Evolutionary conservation across 768 basidiomycete genomes (phyloP).

Genomic region (Calocybe cyanea): DNA sequence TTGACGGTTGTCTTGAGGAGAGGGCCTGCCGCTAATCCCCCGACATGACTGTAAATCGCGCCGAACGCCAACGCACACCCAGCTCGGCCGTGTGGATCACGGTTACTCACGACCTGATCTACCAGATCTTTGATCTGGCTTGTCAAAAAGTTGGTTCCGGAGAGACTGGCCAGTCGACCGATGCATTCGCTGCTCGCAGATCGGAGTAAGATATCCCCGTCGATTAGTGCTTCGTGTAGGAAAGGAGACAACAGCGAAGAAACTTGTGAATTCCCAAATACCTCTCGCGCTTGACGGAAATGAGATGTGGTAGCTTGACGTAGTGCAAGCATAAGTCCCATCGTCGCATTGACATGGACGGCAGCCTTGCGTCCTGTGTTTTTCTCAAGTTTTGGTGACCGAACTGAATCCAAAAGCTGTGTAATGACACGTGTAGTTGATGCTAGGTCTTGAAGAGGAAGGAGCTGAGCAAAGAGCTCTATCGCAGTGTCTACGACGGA

Average conservation of each 20-base stretch:
- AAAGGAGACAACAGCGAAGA: conserved; percentile 62
- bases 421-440: conserved; percentile 52
- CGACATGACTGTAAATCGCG: conserved; percentile 87
- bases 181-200: conserved; percentile 83
- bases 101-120: conserved; percentile 90
- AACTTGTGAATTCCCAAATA: conserved; percentile 62
- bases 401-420: conserved; percentile 59
- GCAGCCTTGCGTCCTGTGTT: conserved; percentile 87
- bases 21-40: conserved; percentile 91
- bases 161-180: conserved; percentile 80
- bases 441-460: conserved; percentile 71
- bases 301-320: conserved; percentile 49
- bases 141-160: conserved; percentile 80
- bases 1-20: conserved; percentile 94
- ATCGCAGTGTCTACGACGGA: conserved; percentile 87
- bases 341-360: conserved; percentile 72
- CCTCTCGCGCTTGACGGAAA: conserved; percentile 59
- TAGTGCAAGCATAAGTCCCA: conserved; percentile 70
- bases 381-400: conserved; percentile 78
- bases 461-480: conserved; percentile 76
- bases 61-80: conserved; percentile 93
- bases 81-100: conserved; percentile 87
- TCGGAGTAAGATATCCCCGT: conserved; percentile 75
- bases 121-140: conserved; percentile 87
- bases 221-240: conserved; percentile 80